Base-by-base conservation (phyloP, 1,284 basidiomycete species). In the Nidula niveotomentosa region DNA sequence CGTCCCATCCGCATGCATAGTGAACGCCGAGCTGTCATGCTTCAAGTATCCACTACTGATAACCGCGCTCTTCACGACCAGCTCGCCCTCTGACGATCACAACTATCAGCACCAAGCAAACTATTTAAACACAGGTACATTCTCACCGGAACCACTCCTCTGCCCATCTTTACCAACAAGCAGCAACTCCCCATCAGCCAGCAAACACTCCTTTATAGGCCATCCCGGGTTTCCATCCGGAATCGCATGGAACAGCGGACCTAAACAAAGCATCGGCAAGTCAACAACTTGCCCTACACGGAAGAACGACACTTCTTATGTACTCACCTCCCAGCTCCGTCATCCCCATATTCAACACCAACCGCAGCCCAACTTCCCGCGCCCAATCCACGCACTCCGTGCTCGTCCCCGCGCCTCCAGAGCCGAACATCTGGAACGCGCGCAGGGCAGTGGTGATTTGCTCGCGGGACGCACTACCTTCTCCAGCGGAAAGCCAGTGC, bases 301-400 rank as follows among this genome's bases (percentile, higher is more conserved):
- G 36, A 33, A 44, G 12, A 50, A 54, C 48, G 30, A 39, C 35
- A 23, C 12, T 49, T 30, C 41, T n/a, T 36, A 15, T 7, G 10
- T 6, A 54, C 49, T 47, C 53, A 69, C 70, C 69, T 39, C 69
- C 69, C 9, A 69, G 23, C 56, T 73, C 71, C 5, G 70, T 73
- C 71, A 73, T 73, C 0, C 71, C 71, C 47, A 73, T 65, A 53
- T 65, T 63, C 35, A 69, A 54, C 15, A 68, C 55, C n/a, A 72
- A 45, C n/a, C 61, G 63, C n/a, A 73, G 52, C 3, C 55, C 53
- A 8, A 65, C 53, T 36, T 65, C 53, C 9, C 53, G 61, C 1
- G 68, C 65, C 70, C 71, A 73, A 18, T 64, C 52, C 2, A 69
- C 49, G 47, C 65, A 64, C 15, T 63, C 65, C 1, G 52, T 23